Evolutionary conservation across 495 filamentous ascomycete species (phyloP).

Genomic region (Penicillium paradoxum): DNA sequence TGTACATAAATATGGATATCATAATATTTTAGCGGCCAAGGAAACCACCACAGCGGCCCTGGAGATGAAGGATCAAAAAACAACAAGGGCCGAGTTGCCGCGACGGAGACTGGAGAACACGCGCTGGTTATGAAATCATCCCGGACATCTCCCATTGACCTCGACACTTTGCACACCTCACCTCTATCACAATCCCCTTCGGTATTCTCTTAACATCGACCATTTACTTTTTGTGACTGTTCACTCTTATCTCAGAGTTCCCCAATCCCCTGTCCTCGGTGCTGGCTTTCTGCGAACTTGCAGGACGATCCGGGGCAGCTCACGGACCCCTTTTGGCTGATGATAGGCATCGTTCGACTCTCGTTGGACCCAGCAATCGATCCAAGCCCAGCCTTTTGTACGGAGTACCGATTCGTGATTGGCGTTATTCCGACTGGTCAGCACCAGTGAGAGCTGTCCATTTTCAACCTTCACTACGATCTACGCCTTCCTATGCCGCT

Average conservation of each 20-base stretch:
- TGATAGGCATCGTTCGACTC: conserved; percentile 1
- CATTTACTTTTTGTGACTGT: background rate
- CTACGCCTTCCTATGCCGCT: conserved; percentile 16
- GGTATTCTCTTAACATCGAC: no score
- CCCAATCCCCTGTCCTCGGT: no score
- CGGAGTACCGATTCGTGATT: conserved; percentile 3
- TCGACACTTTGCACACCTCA: background rate
- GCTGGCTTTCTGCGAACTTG: background rate
- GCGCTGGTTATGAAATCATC: background rate
- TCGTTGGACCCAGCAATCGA: background rate
- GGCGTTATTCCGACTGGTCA: background rate
- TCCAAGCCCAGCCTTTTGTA: background rate
- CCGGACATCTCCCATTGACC: background rate
- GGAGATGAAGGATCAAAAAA: no score
- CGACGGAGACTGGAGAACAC: background rate
- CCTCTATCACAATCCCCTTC: no score
- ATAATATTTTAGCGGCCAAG: no score
- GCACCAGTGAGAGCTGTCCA: conserved; percentile 7
- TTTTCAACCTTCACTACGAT: background rate
- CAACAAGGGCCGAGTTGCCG: background rate
- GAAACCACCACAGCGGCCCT: no score
- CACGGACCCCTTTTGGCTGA: conserved; percentile 5
- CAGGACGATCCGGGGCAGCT: conserved; percentile 6
- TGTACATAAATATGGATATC: no score
- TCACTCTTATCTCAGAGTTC: no score